Percentiles rank a stretch among this genome's conserved stretches.
These are phyloP conservation scores for Sphaerulina populicola DNA, from an alignment of 2,329 filamentous ascomycete genomes.

Conservation along the genomic window DNA sequence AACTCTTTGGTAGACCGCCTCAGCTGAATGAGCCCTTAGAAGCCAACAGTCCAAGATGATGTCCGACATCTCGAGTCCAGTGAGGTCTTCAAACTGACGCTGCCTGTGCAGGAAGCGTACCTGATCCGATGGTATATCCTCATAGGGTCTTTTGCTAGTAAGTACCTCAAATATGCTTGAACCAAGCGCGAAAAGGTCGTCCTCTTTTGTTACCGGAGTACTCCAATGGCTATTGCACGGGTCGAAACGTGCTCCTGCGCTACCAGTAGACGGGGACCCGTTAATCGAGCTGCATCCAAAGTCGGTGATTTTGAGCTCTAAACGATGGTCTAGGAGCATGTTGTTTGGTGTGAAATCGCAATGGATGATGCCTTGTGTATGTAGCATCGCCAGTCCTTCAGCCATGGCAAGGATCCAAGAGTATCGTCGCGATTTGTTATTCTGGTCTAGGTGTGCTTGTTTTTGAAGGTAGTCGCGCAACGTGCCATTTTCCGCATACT, in stretches of 20 bases:
- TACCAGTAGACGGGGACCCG: not conserved
- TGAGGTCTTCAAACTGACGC: slow-evolving; percentile 1
- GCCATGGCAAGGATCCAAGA: slow-evolving; percentile 1
- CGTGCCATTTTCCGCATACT: not conserved
- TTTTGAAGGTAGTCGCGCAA: not conserved
- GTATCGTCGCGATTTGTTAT: not conserved
- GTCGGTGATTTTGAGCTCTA: slow-evolving; percentile 2
- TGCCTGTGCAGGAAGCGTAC: not conserved
- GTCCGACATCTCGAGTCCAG: not conserved
- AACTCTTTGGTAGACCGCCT: not conserved
- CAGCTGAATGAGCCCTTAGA: not conserved
- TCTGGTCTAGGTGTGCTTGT: not conserved
- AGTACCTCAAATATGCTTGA: slow-evolving; percentile 5
- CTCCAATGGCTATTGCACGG: slow-evolving; percentile 2
- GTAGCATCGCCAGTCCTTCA: slow-evolving; percentile 5
- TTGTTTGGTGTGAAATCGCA: slow-evolving; percentile 4
- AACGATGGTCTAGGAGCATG: slow-evolving; percentile 5
- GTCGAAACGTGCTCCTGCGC: slow-evolving; percentile 3
- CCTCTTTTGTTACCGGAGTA: not conserved
- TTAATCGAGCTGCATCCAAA: slow-evolving; percentile 1
- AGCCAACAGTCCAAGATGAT: slow-evolving; percentile 1
- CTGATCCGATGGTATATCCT: slow-evolving; percentile 3
- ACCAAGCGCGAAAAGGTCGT: slow-evolving; percentile 7
- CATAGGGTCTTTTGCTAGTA: not conserved
- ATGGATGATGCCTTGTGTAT: not conserved